Evolutionary conservation across 805 yeast species (phyloP).

Genomic region (Maudiozyma turicensis): DNA sequence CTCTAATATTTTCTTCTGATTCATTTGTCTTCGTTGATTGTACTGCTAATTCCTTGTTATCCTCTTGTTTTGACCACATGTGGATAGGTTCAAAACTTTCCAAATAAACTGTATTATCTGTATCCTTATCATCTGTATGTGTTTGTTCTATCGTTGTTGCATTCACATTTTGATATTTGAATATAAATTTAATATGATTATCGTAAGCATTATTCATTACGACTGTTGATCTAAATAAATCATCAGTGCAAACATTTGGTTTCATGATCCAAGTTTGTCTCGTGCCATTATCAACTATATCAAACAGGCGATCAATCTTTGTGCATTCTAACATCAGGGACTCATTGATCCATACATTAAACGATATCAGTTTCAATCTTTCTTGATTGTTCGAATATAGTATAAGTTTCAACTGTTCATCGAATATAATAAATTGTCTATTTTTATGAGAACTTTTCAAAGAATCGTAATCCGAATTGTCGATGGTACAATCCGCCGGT

Average conservation of each 20-base stretch:
- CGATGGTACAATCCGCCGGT: constrained; percentile 11
- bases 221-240: constrained; percentile 22
- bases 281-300: constrained; percentile 3
- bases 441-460: constrained; percentile 10
- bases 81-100: constrained; percentile 23
- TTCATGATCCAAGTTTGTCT: constrained; percentile 12
- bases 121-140: background rate
- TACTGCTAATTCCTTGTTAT: background rate
- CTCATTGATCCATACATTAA: constrained; percentile 24
- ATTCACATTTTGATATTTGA: constrained; percentile 5
- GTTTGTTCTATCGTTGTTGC: too few species aligned
- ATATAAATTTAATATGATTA: constrained; percentile 16
- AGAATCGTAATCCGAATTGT: constrained; percentile 1
- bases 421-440: constrained; percentile 23
- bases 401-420: constrained; percentile 19
- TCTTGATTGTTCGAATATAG: background rate
- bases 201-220: constrained; percentile 29
- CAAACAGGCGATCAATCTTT: background rate
- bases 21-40: background rate
- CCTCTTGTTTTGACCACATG: constrained; percentile 5
- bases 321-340: constrained; percentile 14
- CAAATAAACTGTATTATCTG: constrained; percentile 12
- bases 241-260: constrained; percentile 10
- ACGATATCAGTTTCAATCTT: background rate
- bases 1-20: background rate